A percentile compares a stretch with the other conserved stretches of the same genome.
Conservation (phyloP, 371 early-diverging fungal genomes). For the Mucor indicus region DNA sequence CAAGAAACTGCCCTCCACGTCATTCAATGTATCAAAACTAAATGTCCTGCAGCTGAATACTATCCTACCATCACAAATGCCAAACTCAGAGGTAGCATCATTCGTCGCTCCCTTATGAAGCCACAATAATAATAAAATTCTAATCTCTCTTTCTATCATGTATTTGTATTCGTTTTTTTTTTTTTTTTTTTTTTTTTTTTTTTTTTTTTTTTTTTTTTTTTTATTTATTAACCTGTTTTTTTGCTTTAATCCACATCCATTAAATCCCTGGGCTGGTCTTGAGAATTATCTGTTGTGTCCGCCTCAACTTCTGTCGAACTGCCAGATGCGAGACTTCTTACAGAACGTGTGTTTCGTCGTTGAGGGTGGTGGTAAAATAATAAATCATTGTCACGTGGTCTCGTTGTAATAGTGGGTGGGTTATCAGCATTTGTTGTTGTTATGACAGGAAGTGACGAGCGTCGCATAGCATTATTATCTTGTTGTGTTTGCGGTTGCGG, state of each 20-base stretch:
- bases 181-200: too few species aligned
- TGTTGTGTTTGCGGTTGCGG: constrained; percentile 28
- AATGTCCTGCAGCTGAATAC: constrained; percentile 28
- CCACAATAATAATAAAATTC: neutral
- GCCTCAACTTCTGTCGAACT: constrained; percentile 32
- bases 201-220: neutral
- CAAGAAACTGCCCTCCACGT: constrained; percentile 25
- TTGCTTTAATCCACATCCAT: constrained; percentile 27
- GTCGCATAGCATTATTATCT: constrained; percentile 8
- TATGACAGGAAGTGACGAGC: constrained; percentile 17
- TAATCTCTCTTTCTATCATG: neutral
- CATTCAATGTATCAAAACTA: constrained; percentile 22
- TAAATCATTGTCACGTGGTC: constrained; percentile 18
- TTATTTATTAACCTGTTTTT: neutral
- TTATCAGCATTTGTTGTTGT: neutral
- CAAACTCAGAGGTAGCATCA: constrained; percentile 11
- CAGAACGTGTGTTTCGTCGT: constrained; percentile 13
- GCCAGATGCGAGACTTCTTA: constrained; percentile 27
- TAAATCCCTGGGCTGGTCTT: constrained; percentile 16
- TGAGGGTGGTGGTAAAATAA: constrained; percentile 24
- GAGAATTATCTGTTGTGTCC: constrained; percentile 11
- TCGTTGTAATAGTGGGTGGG: constrained; percentile 4
- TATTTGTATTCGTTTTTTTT: neutral
- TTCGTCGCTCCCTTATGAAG: constrained; percentile 5
- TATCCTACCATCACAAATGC: constrained; percentile 31